Conservation (phyloP, 176 grass and related monocot species). For the Aegilops longissima region DNA sequence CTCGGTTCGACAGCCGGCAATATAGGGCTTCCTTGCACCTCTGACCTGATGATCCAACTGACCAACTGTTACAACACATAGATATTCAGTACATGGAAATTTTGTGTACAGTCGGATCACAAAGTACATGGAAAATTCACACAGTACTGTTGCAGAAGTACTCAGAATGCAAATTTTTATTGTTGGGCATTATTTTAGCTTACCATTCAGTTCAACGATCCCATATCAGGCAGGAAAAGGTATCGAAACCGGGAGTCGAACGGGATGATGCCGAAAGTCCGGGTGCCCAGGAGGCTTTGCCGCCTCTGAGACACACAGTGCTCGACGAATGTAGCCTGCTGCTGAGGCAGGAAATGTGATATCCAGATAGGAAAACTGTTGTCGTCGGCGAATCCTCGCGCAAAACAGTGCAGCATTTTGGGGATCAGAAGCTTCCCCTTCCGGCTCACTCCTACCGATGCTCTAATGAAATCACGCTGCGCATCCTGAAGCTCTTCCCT, state of each 20-base stretch:
- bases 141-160: neutral
- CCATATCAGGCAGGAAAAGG: conserved; percentile 75
- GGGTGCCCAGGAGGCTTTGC: conserved; percentile 73
- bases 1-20: neutral
- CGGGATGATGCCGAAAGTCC: conserved; percentile 68
- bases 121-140: too few species aligned
- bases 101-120: too few species aligned
- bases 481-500: conserved; percentile 84
- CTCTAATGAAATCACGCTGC: conserved; percentile 77
- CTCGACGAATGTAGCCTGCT: conserved; percentile 81
- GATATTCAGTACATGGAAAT: neutral
- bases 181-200: neutral
- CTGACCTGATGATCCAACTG: too few species aligned
- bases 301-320: conserved; percentile 76
- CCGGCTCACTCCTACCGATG: conserved; percentile 77
- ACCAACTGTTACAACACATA: too few species aligned
- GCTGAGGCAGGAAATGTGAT: conserved; percentile 78
- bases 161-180: neutral
- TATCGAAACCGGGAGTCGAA: conserved; percentile 93
- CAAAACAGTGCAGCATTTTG: conserved; percentile 87
- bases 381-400: conserved; percentile 77
- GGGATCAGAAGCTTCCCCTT: conserved; percentile 92
- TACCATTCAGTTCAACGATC: conserved; percentile 32
- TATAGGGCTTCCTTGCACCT: neutral
- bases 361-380: conserved; percentile 75